Percentiles rank a stretch among this genome's conserved stretches.
phyloP scores from a whole-genome alignment of 1,139 yeast genomes.

The Candida tetrigidarum region DNA sequence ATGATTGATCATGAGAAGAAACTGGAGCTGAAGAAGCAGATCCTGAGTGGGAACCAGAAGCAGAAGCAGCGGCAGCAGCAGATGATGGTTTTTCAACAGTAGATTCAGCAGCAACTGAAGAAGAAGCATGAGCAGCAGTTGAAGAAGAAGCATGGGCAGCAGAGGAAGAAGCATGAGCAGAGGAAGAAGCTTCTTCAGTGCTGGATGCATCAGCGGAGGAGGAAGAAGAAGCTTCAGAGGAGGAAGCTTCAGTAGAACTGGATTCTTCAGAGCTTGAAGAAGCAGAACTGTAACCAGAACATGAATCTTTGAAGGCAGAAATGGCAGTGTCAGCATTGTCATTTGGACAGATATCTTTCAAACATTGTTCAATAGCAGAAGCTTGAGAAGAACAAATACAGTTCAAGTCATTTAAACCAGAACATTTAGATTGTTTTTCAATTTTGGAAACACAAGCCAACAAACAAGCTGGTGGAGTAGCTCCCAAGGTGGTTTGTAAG shows the following conservation, averaged over 20 bases:
- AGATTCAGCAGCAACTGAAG: conserved; percentile 8
- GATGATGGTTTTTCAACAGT: conserved; percentile 5
- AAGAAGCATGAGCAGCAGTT: conserved; percentile 3
- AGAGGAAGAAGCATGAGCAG: conserved; percentile 11
- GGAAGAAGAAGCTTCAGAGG: conserved; percentile 30
- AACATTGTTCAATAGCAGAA: conserved; percentile 57
- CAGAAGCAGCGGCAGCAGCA: conserved; percentile 3
- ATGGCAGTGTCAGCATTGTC: conserved; percentile 61
- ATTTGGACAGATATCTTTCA: conserved; percentile 67
- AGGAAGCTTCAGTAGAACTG: conserved; percentile 27
- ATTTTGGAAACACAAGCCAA: conserved; percentile 85
- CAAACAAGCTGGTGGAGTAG: conserved; percentile 89
- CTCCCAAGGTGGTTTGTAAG: conserved; percentile 50
- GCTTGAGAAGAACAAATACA: conserved; percentile 68
- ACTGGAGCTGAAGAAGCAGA: conserved; percentile 18
- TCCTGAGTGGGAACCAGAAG: conserved; percentile 9
- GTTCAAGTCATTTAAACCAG: conserved; percentile 59
- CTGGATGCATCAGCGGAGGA: conserved; percentile 23
- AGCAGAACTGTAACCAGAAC: conserved; percentile 41
- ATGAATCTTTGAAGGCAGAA: conserved; percentile 56
- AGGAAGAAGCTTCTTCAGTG: conserved; percentile 19
- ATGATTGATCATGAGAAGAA: too few species aligned
- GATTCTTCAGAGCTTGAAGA: conserved; percentile 23
- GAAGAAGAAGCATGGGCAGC: conserved; percentile 10
- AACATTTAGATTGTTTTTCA: conserved; percentile 57